phyloP scores from a whole-genome alignment of 768 basidiomycete species.

The Cyathus striatus region DNA sequence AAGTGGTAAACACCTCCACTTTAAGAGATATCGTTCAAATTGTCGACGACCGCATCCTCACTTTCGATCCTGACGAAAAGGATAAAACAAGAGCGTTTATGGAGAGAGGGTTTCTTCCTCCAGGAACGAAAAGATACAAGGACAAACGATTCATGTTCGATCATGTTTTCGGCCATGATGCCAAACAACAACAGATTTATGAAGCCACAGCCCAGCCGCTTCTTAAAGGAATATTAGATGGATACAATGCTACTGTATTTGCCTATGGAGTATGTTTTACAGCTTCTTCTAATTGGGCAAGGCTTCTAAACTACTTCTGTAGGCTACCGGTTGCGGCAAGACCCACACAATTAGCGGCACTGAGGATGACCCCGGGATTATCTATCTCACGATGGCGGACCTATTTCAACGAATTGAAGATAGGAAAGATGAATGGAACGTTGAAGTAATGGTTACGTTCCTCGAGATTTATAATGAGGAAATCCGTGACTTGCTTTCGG shows the following conservation, averaged over 20 bases:
- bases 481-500: constrained; percentile 90
- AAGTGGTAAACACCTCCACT: constrained; percentile 46
- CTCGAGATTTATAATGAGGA: constrained; percentile 99
- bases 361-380: constrained; percentile 83
- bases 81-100: constrained; percentile 76
- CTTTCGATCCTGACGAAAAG: constrained; percentile 93
- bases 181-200: constrained; percentile 84
- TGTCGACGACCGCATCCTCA: constrained; percentile 90
- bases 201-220: constrained; percentile 82
- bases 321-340: constrained; percentile 99
- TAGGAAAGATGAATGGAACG: constrained; percentile 76
- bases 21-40: constrained; percentile 81
- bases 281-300: constrained; percentile 4
- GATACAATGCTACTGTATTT: constrained; percentile 96
- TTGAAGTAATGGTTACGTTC: constrained; percentile 89
- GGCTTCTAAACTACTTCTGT: constrained; percentile 7
- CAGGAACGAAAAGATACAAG: constrained; percentile 91
- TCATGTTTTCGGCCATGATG: constrained; percentile 78
- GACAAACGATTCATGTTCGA: constrained; percentile 98
- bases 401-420: constrained; percentile 92
- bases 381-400: constrained; percentile 96
- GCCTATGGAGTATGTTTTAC: constrained; percentile 84
- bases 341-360: constrained; percentile 98
- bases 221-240: constrained; percentile 80
- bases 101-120: constrained; percentile 80